Conservation (phyloP, 1,139 yeast species). For the Kluyveromyces sp. region DNA sequence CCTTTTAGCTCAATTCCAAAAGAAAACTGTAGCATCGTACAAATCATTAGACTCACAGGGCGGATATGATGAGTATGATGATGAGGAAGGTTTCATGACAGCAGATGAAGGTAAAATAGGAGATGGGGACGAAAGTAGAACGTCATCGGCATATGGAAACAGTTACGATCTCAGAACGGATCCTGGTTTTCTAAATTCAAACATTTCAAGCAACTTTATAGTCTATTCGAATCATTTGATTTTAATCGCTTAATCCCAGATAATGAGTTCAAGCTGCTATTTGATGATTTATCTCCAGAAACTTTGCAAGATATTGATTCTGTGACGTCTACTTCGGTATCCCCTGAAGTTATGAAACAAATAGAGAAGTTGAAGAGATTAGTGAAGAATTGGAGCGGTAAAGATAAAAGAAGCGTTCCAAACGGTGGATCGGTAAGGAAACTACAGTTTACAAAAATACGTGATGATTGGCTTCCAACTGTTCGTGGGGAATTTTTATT, state of each 20-base stretch:
- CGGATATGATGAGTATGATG: constrained; percentile 17
- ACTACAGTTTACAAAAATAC: constrained; percentile 58
- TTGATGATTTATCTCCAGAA: constrained; percentile 65
- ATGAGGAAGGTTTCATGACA: constrained; percentile 6
- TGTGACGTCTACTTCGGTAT: constrained; percentile 41
- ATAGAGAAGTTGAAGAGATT: constrained; percentile 54
- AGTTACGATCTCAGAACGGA: constrained; percentile 29
- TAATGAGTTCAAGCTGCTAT: constrained; percentile 61
- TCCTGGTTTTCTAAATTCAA: constrained; percentile 36
- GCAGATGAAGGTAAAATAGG: constrained; percentile 28
- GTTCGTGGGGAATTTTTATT: constrained; percentile 53
- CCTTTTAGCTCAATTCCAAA: constrained; percentile 23
- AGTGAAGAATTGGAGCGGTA: constrained; percentile 78
- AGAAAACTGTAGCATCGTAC: constrained; percentile 14
- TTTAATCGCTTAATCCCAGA: constrained; percentile 67
- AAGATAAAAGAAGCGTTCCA: constrained; percentile 55
- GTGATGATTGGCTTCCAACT: constrained; percentile 79
- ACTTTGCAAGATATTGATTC: constrained; percentile 70
- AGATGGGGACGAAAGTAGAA: constrained; percentile 31
- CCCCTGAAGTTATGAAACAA: constrained; percentile 61
- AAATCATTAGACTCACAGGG: constrained; percentile 14
- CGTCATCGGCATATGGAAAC: constrained; percentile 23
- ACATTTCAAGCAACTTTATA: constrained; percentile 34
- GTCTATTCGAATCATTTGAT: constrained; percentile 39
- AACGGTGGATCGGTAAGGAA: constrained; percentile 55